Conservation (phyloP, 2,329 filamentous ascomycete species). For the Aspergillus hortae region DNA sequence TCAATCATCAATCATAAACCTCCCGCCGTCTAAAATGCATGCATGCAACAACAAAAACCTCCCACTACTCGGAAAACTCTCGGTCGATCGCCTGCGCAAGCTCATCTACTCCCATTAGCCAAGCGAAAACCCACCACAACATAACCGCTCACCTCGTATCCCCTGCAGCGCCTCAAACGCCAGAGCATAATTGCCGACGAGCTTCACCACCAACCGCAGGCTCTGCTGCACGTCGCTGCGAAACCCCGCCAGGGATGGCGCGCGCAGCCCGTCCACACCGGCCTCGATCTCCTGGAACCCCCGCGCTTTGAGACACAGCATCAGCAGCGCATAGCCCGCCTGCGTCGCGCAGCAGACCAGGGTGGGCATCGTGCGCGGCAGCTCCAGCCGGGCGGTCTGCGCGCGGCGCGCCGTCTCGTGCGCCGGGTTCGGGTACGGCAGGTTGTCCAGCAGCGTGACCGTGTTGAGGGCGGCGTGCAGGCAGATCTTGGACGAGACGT, state of each 20-base stretch:
- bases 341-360: constrained; percentile 25
- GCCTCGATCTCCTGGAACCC: constrained; percentile 1
- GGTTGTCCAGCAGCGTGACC: constrained; percentile 21
- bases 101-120: constrained; percentile 1
- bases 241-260: constrained; percentile 9
- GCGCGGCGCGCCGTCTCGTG: constrained; percentile 5
- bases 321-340: constrained; percentile 27
- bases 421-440: constrained; percentile 20
- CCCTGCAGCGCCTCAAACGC: constrained; percentile 21
- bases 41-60: not conserved
- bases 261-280: not conserved
- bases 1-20: too few relatives aligned
- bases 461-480: constrained; percentile 26
- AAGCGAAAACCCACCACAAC: not conserved
- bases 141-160: constrained; percentile 15
- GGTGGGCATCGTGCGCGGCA: constrained; percentile 25
- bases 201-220: constrained; percentile 15
- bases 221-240: constrained; percentile 19
- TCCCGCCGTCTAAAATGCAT: too few relatives aligned
- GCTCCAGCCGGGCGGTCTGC: constrained; percentile 5
- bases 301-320: constrained; percentile 20
- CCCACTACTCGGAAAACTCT: not conserved
- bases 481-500: constrained; percentile 24
- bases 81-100: constrained; percentile 3
- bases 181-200: constrained; percentile 18